Evolutionary conservation across 2,329 filamentous ascomycete species (phyloP), one percentile per base, ranked within the genome.

Genomic region (Sarocladium kiliense): DNA sequence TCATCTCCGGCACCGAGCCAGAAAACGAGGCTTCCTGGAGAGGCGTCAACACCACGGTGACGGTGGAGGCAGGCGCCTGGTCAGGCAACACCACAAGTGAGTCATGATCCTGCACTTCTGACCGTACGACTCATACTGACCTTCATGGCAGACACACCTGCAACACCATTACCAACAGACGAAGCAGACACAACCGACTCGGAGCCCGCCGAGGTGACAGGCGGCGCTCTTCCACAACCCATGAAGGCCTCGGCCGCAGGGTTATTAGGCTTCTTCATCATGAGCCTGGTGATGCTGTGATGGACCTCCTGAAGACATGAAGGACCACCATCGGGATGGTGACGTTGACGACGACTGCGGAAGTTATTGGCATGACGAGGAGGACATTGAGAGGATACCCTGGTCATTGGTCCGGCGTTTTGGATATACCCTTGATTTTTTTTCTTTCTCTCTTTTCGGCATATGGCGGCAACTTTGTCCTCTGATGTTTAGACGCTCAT

Each of bases 241-340:
- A 65, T 69, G 66, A 62, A 69, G 58, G 60, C 61, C 45, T 71
- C 69, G 50, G 65, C 68, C 58, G 64, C 59, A 41, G 69, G 69
- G 32, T 61, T 71, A n/a, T 54, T 72, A 55, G 69, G 66, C 34
- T 71, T 71, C 57, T 68, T 67, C 58, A 67, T 70, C 60, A 65
- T 71, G 62, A 65, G 68, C 18, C 59, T 72, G 50, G 63, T 70
- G 59, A 62, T 71, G 61, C 49, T 71, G 55, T 71, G 63, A 59
- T 5, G 54, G 51, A 56, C n/a, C 7, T 39, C n/a, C 36, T 39
- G 36, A n/a, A 23, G 19, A 21, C 14, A 18, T 14, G 39, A 44
- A 21, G n/a, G 23, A 49, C 3, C 44, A 30, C 23, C 14, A 23
- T n/a, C n/a, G 14, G 19, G 25, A 36, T 12, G 47, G 30, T 25